These are phyloP conservation scores for Acacia crassicarpa DNA, from an alignment of 306 rosid genomes.

Conservation along the genomic window DNA sequence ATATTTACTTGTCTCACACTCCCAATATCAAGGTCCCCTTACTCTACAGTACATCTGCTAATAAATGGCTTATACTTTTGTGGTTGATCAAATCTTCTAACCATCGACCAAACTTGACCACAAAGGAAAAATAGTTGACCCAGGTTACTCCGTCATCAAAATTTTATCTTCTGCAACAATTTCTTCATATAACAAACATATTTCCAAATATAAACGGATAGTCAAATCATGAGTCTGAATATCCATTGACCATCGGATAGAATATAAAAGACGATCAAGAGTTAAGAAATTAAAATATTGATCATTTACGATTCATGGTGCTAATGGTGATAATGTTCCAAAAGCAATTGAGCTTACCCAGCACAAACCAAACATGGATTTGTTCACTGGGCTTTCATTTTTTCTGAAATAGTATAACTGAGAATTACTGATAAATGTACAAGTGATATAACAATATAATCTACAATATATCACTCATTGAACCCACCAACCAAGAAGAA, in stretches of 20 bases:
- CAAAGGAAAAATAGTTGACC: neutral
- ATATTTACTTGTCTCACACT: too few relatives aligned
- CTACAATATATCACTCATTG: neutral
- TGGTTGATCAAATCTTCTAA: slow-evolving; percentile 68
- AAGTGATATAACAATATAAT: neutral
- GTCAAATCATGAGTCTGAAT: neutral
- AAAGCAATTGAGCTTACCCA: neutral
- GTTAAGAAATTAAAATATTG: neutral
- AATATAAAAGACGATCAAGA: neutral
- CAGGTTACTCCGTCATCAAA: neutral
- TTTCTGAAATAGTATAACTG: neutral
- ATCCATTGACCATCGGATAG: neutral
- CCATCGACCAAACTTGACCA: slow-evolving; percentile 76
- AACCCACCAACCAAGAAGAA: neutral
- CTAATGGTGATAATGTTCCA: neutral
- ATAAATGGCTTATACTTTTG: slow-evolving; percentile 23
- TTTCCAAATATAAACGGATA: neutral
- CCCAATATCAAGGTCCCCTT: too few relatives aligned
- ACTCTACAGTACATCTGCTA: too few relatives aligned
- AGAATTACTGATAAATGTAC: neutral
- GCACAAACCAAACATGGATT: neutral
- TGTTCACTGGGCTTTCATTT: neutral
- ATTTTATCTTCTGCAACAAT: neutral
- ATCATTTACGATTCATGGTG: neutral
- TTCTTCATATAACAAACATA: neutral